Base-by-base conservation (phyloP, 78 protist species). In the Tieghemostelium lacteum region DNA sequence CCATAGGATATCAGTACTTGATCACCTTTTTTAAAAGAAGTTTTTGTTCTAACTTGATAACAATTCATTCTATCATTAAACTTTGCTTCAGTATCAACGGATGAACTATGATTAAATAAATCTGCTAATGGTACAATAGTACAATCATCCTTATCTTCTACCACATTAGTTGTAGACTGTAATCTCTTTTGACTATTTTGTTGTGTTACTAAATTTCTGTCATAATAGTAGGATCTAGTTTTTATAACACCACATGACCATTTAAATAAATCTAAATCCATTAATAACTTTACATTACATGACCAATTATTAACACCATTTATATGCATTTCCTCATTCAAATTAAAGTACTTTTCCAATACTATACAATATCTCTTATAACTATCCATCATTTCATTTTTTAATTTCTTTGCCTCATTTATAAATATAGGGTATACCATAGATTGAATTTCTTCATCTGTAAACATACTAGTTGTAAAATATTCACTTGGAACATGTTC, bases 171-270 rank as follows among this genome's bases (percentile, higher is more conserved):
- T 61, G 29, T 61, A 2, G 52, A 45, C 6, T 6, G 10, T 6
- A 10, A 14, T 10, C 14, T 37, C 24, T 36, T n/a, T 2, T 24
- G 24, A 24, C 10, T 26, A 26, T 67, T 67, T 24, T 24, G 22
- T 28, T 49, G 24, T 19, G 28, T 52, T 42, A 54, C 54, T 16
- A 67, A 24, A 67, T 67, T 67, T 28, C 52, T 77, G 62, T 67
- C 29, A 37, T 61, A 78, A 69, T 58, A 83, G 65, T 83, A 83
- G 4, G 91, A 63, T 69, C 91, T 66, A 6, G 91, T 67, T 58
- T 83, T 76, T 19, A 83, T 83, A 19, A 73, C 52, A 29, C 71
- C 91, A 76, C 91, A 83, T 39, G 77, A 26, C 91, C 91, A 83
- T 69, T 42, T 33, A 45, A 39, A 83, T 20, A 37, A 22, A 16